phyloP scores from a whole-genome alignment of 345 rosid genomes.

The Arabidopsis suecica region DNA sequence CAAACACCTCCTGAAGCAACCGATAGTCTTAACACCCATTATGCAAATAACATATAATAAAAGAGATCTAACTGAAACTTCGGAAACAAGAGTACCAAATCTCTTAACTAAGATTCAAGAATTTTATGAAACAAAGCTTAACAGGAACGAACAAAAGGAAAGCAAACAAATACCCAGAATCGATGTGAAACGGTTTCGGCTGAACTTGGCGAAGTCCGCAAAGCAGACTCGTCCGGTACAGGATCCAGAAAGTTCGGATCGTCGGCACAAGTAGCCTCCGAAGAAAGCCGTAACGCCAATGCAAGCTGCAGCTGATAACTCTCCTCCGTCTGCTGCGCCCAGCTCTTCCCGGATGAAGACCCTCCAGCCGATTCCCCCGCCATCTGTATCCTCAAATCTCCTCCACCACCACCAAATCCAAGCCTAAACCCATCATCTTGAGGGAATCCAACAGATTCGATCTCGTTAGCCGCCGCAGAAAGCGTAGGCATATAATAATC shows the following conservation, averaged over 20 bases:
- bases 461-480: slow-evolving; percentile 67
- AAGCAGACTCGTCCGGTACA: slow-evolving; percentile 70
- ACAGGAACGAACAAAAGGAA: slow-evolving; percentile 13
- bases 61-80: not conserved
- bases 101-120: slow-evolving; percentile 3
- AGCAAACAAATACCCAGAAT: slow-evolving; percentile 72
- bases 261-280: slow-evolving; percentile 91
- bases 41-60: slow-evolving; percentile 3
- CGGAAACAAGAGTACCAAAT: not conserved
- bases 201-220: slow-evolving; percentile 59
- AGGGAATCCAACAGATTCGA: slow-evolving; percentile 62
- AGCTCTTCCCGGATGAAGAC: slow-evolving; percentile 80
- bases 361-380: slow-evolving; percentile 47
- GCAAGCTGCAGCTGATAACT: slow-evolving; percentile 99
- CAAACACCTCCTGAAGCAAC: slow-evolving; percentile 4
- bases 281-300: slow-evolving; percentile 86
- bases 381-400: slow-evolving; percentile 56
- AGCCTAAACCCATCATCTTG: slow-evolving; percentile 58
- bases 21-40: not conserved
- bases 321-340: slow-evolving; percentile 99
- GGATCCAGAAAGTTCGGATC: slow-evolving; percentile 98
- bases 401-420: slow-evolving; percentile 45
- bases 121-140: slow-evolving; percentile 9
- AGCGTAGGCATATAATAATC: slow-evolving; percentile 75
- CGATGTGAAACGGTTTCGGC: slow-evolving; percentile 86